phyloP scores from a whole-genome alignment of 2,329 filamentous ascomycete genomes.

The Dothistroma septosporum region DNA sequence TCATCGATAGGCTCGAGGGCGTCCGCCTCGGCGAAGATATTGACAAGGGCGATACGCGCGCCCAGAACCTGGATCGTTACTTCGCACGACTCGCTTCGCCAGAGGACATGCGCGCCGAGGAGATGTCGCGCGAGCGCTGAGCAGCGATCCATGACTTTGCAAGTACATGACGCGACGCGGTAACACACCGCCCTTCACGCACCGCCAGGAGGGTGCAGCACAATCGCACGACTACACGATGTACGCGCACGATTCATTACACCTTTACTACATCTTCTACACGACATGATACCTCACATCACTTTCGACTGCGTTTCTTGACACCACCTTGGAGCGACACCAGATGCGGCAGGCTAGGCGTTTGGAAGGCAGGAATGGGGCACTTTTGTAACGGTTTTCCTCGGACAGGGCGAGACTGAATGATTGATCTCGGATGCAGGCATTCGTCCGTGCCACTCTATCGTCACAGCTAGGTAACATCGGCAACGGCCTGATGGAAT shows the following conservation, averaged over 20 bases:
- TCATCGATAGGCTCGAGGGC: background rate
- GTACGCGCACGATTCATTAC: background rate
- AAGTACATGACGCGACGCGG: too few relatives aligned
- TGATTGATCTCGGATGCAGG: background rate
- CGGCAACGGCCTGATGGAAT: background rate
- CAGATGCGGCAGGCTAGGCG: background rate
- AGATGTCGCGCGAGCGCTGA: slow-evolving; percentile 21
- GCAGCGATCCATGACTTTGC: background rate
- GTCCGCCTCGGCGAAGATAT: slow-evolving; percentile 1
- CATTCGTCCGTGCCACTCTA: background rate
- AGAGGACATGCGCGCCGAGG: slow-evolving; percentile 13
- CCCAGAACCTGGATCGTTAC: slow-evolving; percentile 9
- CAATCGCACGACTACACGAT: background rate
- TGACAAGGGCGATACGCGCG: slow-evolving; percentile 10
- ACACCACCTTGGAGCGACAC: background rate
- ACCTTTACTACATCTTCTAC: background rate
- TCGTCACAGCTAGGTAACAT: background rate
- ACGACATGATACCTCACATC: background rate
- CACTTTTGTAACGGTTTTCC: background rate
- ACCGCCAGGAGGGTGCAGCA: background rate
- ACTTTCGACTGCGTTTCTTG: background rate
- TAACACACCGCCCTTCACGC: background rate
- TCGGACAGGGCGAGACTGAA: background rate
- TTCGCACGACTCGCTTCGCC: slow-evolving; percentile 8
- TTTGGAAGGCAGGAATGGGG: background rate